Conservation (phyloP, 768 basidiomycete genomes). For the Tulasnella sp. region DNA sequence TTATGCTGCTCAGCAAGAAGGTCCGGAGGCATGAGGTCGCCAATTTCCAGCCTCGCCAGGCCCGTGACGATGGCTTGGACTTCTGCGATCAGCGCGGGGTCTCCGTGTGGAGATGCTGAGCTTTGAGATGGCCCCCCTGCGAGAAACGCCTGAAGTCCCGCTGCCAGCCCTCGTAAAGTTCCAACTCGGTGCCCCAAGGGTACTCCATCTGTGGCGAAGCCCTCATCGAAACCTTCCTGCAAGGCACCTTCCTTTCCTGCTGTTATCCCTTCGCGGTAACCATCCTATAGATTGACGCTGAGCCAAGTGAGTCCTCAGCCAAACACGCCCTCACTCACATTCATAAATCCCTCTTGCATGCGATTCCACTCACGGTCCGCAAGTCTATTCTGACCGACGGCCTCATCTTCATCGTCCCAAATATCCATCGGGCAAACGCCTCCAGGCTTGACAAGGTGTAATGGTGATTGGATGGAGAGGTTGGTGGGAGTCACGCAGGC, state of each 20-base stretch:
- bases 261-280: slow-evolving; percentile 94
- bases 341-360: slow-evolving; percentile 21
- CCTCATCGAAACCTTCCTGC: slow-evolving; percentile 83
- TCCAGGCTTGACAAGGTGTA: too few relatives aligned
- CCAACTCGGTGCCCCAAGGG: slow-evolving; percentile 73
- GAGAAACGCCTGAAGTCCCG: slow-evolving; percentile 37
- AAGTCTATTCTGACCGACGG: not conserved
- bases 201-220: slow-evolving; percentile 60
- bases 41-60: slow-evolving; percentile 52
- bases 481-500: not conserved
- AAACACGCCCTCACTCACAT: slow-evolving; percentile 18
- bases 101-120: slow-evolving; percentile 15
- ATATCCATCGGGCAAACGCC: slow-evolving; percentile 3
- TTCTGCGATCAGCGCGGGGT: slow-evolving; percentile 28
- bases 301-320: not conserved
- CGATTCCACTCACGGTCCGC: slow-evolving; percentile 23
- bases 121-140: not conserved
- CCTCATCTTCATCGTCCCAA: slow-evolving; percentile 11
- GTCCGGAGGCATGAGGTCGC: slow-evolving; percentile 65
- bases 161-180: slow-evolving; percentile 55
- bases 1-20: slow-evolving; percentile 70
- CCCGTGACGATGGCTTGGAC: slow-evolving; percentile 41
- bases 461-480: not conserved
- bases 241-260: slow-evolving; percentile 80
- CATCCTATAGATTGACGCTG: slow-evolving; percentile 41